These are phyloP conservation scores for Yarrowia bubula DNA, from an alignment of 805 yeast species.

Conservation along the genomic window DNA sequence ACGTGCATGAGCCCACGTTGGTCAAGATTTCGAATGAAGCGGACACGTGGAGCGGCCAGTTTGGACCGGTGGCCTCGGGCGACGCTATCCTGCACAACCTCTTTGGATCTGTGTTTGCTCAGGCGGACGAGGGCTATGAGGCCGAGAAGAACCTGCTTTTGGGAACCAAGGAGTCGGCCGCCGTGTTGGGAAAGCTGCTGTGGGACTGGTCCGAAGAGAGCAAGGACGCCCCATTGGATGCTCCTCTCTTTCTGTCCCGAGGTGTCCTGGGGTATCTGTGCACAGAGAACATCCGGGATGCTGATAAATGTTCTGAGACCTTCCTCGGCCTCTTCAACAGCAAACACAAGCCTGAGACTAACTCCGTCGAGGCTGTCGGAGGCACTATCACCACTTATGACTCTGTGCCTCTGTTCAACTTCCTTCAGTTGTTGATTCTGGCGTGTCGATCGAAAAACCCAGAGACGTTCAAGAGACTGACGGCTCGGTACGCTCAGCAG, in stretches of 20 bases:
- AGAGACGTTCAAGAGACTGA: slow-evolving; percentile 54
- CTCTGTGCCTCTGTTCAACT: slow-evolving; percentile 54
- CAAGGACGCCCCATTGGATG: slow-evolving; percentile 35
- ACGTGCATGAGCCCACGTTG: slow-evolving; percentile 58
- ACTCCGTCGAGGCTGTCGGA: slow-evolving; percentile 35
- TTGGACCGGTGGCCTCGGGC: slow-evolving; percentile 56
- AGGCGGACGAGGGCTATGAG: slow-evolving; percentile 51
- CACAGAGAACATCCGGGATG: slow-evolving; percentile 63
- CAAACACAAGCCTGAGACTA: slow-evolving; percentile 35
- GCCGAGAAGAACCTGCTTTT: slow-evolving; percentile 72
- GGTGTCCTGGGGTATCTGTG: slow-evolving; percentile 73
- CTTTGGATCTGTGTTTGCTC: slow-evolving; percentile 62
- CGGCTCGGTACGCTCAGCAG: slow-evolving; percentile 46
- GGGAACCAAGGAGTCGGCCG: slow-evolving; percentile 57
- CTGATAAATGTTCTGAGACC: slow-evolving; percentile 37
- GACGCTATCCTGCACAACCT: slow-evolving; percentile 73
- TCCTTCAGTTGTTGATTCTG: slow-evolving; percentile 62
- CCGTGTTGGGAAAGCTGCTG: slow-evolving; percentile 48
- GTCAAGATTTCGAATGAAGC: slow-evolving; percentile 65
- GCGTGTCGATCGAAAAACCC: slow-evolving; percentile 56
- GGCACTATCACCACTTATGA: slow-evolving; percentile 45
- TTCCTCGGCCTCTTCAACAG: slow-evolving; percentile 43
- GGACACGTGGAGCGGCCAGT: slow-evolving; percentile 58
- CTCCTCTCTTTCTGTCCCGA: slow-evolving; percentile 47
- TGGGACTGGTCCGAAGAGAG: slow-evolving; percentile 47